Evolutionary conservation across 805 yeast species (phyloP).

Genomic region (Hanseniaspora valbyensis): DNA sequence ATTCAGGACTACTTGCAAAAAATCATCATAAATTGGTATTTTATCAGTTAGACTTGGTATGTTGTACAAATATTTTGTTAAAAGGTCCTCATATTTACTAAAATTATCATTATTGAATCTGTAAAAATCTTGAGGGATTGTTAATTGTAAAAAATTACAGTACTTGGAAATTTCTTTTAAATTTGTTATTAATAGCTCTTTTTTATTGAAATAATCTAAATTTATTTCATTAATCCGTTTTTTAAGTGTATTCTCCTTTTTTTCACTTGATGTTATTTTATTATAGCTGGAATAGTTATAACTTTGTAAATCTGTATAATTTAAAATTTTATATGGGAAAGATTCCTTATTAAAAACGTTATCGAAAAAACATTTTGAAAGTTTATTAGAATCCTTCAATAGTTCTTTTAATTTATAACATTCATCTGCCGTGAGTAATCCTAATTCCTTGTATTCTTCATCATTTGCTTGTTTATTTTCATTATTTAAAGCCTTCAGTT

Average conservation of each 20-base stretch:
- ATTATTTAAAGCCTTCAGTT: not conserved
- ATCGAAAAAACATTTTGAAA: constrained; percentile 10
- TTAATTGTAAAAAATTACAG: constrained; percentile 8
- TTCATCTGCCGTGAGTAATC: not conserved
- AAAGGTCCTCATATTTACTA: not conserved
- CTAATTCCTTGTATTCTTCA: no score
- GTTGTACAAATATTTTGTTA: constrained; percentile 21
- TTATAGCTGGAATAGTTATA: not conserved
- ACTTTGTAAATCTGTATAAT: constrained; percentile 14
- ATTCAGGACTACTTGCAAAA: not conserved
- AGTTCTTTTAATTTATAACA: not conserved
- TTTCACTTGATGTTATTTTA: constrained; percentile 10
- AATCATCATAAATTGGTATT: constrained; percentile 13
- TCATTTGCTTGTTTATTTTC: not conserved
- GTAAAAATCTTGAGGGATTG: not conserved
- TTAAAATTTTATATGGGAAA: constrained; percentile 15
- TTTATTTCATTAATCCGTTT: not conserved
- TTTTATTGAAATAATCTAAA: constrained; percentile 13
- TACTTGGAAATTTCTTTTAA: constrained; percentile 15
- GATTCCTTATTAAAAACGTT: not conserved
- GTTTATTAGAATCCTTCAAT: constrained; percentile 1
- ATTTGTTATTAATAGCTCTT: constrained; percentile 8
- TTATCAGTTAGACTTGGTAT: constrained; percentile 20
- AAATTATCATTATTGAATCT: not conserved
- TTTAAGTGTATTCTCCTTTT: constrained; percentile 15